These are phyloP conservation scores for Batrachochytrium dendrobatidis DNA, from an alignment of 371 early-diverging fungal genomes.

Conservation along the genomic window DNA sequence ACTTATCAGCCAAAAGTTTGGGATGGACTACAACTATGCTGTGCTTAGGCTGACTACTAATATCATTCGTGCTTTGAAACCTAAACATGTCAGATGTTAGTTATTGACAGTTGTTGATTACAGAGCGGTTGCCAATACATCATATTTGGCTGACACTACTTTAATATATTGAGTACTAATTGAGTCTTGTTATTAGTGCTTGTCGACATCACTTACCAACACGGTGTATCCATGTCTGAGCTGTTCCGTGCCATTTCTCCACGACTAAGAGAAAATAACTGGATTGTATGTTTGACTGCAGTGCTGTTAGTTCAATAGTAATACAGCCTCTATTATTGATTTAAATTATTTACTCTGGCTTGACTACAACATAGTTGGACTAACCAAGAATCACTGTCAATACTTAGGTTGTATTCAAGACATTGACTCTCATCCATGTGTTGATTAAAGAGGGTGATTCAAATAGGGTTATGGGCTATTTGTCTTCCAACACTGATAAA, in stretches of 20 bases:
- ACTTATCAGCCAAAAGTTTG: too few species aligned
- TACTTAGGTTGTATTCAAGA: slow-evolving; percentile 89
- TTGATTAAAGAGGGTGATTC: slow-evolving; percentile 75
- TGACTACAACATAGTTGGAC: too few species aligned
- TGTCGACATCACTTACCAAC: slow-evolving; percentile 27
- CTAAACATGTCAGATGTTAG: slow-evolving; percentile 78
- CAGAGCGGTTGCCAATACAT: not conserved
- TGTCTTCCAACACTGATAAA: slow-evolving; percentile 52
- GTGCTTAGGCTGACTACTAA: slow-evolving; percentile 31
- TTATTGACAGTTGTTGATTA: slow-evolving; percentile 1
- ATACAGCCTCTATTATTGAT: too few species aligned
- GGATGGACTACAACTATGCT: slow-evolving; percentile 19
- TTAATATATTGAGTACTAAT: not conserved
- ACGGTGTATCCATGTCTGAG: slow-evolving; percentile 36
- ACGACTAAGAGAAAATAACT: slow-evolving; percentile 63
- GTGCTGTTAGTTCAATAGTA: slow-evolving; percentile 17
- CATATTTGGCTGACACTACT: not conserved
- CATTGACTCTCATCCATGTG: slow-evolving; percentile 76
- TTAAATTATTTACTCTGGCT: too few species aligned
- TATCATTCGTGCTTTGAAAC: slow-evolving; percentile 47
- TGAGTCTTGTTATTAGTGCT: slow-evolving; percentile 19
- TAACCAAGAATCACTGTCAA: too few species aligned
- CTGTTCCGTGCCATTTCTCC: slow-evolving; percentile 42
- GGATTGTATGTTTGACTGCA: slow-evolving; percentile 58
- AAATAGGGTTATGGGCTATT: slow-evolving; percentile 59